Conservation (phyloP, 352 stramenopile genomes). For the Phytopythium vexans region DNA sequence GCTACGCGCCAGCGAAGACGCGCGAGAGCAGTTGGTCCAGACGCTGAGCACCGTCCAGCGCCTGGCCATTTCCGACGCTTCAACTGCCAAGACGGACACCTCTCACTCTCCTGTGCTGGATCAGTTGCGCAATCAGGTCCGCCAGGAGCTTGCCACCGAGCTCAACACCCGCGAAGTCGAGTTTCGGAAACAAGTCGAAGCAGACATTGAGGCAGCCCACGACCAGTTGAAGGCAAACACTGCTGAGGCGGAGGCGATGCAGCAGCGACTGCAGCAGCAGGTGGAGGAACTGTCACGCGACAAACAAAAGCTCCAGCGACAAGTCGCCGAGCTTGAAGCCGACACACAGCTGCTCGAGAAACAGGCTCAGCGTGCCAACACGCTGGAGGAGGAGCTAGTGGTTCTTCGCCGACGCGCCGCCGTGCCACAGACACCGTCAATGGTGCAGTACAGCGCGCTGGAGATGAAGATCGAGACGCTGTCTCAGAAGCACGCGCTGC, state of each 20-base stretch:
- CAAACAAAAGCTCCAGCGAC: constrained; percentile 32
- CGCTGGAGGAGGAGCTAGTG: constrained; percentile 55
- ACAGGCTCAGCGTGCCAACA: constrained; percentile 26
- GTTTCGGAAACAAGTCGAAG: neutral
- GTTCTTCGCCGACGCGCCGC: constrained; percentile 34
- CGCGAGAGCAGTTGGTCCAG: constrained; percentile 50
- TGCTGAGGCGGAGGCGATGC: constrained; percentile 13
- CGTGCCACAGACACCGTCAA: constrained; percentile 70
- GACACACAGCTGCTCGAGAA: constrained; percentile 26
- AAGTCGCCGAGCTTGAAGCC: constrained; percentile 17
- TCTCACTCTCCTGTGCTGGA: neutral
- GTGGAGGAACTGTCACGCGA: constrained; percentile 22
- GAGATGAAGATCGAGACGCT: constrained; percentile 76
- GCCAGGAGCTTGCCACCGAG: neutral
- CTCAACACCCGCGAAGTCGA: neutral
- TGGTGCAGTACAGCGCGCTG: constrained; percentile 73
- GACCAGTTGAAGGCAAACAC: constrained; percentile 24
- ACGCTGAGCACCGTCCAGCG: constrained; percentile 50
- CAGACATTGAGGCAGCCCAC: neutral
- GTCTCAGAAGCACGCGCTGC: constrained; percentile 67
- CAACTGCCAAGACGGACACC: neutral
- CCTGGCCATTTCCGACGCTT: neutral
- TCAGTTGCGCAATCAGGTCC: constrained; percentile 2
- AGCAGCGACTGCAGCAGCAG: constrained; percentile 22
- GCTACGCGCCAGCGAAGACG: constrained; percentile 65